These are phyloP conservation scores for Ophiorrhiza pumila DNA, from an alignment of 257 asterid genomes.

Conservation along the genomic window DNA sequence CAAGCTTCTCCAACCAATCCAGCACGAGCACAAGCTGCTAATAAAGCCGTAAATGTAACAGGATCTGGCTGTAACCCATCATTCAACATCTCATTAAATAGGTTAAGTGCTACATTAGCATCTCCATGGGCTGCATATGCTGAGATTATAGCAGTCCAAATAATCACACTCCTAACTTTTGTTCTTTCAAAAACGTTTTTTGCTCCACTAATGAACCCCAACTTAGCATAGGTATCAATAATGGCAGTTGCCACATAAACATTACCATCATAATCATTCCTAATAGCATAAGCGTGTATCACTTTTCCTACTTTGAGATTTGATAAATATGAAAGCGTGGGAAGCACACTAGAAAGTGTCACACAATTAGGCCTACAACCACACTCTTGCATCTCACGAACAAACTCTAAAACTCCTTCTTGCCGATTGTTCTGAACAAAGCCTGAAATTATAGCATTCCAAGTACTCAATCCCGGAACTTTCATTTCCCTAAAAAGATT, in stretches of 20 bases:
- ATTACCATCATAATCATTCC: conserved; percentile 42
- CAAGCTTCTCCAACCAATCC: conserved; percentile 64
- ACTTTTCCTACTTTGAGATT: conserved; percentile 64
- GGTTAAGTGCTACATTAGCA: conserved; percentile 49
- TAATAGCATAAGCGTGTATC: conserved; percentile 67
- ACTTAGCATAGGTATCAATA: conserved; percentile 70
- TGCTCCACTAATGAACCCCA: conserved; percentile 68
- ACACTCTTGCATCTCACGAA: conserved; percentile 52
- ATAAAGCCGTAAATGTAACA: conserved; percentile 66
- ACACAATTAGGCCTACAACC: conserved; percentile 56
- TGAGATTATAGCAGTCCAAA: conserved; percentile 85
- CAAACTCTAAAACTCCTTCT: conserved; percentile 44
- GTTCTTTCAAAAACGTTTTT: conserved; percentile 47
- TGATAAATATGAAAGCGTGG: conserved; percentile 53
- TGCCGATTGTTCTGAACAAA: conserved; percentile 59
- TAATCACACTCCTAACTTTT: conserved; percentile 53
- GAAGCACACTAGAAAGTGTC: conserved; percentile 77
- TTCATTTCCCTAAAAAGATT: conserved; percentile 44
- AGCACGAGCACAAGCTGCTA: conserved; percentile 81
- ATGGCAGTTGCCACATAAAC: conserved; percentile 64
- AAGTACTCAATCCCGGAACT: conserved; percentile 58
- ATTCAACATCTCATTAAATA: conserved; percentile 56
- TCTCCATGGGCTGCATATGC: conserved; percentile 82
- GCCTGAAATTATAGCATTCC: conserved; percentile 87
- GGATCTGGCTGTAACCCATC: conserved; percentile 55